These are phyloP conservation scores for Phytophthora syringae DNA, from an alignment of 352 stramenopile genomes.

Conservation along the genomic window DNA sequence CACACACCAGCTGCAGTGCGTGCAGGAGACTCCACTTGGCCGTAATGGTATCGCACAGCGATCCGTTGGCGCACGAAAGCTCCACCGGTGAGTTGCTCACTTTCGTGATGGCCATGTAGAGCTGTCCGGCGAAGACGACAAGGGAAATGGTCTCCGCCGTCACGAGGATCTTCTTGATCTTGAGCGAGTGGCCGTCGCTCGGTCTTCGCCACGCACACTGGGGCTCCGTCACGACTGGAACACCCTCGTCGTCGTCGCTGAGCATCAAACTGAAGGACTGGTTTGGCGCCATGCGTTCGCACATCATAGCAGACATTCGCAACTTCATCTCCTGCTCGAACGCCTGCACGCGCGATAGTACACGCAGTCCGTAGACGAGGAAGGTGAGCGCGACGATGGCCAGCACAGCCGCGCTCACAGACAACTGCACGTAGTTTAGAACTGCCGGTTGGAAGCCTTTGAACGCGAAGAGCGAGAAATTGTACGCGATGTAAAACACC, in stretches of 20 bases:
- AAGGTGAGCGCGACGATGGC: slow-evolving; percentile 28
- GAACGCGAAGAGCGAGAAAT: slow-evolving; percentile 35
- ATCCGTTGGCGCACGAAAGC: slow-evolving; percentile 62
- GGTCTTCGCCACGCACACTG: slow-evolving; percentile 9
- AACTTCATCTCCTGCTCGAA: slow-evolving; percentile 39
- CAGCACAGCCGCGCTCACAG: slow-evolving; percentile 26
- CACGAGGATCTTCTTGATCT: slow-evolving; percentile 42
- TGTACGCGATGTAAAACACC: slow-evolving; percentile 38
- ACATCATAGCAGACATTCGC: slow-evolving; percentile 27
- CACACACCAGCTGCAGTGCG: slow-evolving; percentile 37
- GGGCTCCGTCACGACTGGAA: slow-evolving; percentile 30
- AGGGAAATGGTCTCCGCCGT: slow-evolving; percentile 30
- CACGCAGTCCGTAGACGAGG: slow-evolving; percentile 34
- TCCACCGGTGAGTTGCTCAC: slow-evolving; percentile 37
- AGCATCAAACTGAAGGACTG: slow-evolving; percentile 33
- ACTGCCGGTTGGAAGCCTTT: slow-evolving; percentile 40
- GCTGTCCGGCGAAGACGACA: slow-evolving; percentile 39
- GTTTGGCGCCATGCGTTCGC: slow-evolving; percentile 32
- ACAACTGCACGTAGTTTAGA: slow-evolving; percentile 41
- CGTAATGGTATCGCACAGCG: slow-evolving; percentile 46
- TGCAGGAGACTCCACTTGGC: slow-evolving; percentile 42
- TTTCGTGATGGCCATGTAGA: slow-evolving; percentile 46
- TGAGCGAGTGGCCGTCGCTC: slow-evolving; percentile 28
- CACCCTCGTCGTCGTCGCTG: slow-evolving; percentile 30
- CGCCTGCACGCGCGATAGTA: slow-evolving; percentile 31